Conservation (phyloP, 208 protist genomes). For the Kentomonas sorsogonicus region DNA sequence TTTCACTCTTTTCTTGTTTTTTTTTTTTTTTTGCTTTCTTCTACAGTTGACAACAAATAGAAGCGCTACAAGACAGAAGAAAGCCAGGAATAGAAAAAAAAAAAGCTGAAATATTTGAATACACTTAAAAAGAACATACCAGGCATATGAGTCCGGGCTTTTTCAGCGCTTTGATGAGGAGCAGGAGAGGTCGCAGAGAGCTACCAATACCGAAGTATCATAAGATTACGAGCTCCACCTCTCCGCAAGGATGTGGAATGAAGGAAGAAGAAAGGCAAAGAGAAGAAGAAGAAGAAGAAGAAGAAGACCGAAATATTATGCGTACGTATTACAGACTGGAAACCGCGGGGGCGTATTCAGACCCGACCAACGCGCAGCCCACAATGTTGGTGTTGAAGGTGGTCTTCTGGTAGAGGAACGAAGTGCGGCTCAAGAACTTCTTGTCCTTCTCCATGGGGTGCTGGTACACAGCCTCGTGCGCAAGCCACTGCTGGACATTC, state of each 20-base stretch:
- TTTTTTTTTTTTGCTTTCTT: slow-evolving; percentile 2
- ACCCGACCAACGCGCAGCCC: background rate
- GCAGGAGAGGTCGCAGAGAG: no score
- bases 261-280: background rate
- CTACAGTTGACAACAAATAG: background rate
- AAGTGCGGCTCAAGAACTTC: background rate
- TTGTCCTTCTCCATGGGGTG: background rate
- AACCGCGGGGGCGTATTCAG: no score
- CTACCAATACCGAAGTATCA: no score
- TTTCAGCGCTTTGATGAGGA: background rate
- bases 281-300: background rate
- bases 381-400: background rate
- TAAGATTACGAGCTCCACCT: no score
- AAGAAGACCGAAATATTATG: background rate
- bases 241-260: slow-evolving; percentile 1
- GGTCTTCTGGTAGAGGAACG: background rate
- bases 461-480: background rate
- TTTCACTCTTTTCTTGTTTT: slow-evolving; percentile 1
- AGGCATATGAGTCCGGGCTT: background rate
- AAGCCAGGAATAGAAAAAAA: slow-evolving; percentile 9
- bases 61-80: background rate
- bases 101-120: slow-evolving; percentile 9
- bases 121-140: background rate
- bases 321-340: no score
- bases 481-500: background rate